phyloP scores from a whole-genome alignment of 176 grass and related monocot genomes.

The Tillandsia fasciculata region DNA sequence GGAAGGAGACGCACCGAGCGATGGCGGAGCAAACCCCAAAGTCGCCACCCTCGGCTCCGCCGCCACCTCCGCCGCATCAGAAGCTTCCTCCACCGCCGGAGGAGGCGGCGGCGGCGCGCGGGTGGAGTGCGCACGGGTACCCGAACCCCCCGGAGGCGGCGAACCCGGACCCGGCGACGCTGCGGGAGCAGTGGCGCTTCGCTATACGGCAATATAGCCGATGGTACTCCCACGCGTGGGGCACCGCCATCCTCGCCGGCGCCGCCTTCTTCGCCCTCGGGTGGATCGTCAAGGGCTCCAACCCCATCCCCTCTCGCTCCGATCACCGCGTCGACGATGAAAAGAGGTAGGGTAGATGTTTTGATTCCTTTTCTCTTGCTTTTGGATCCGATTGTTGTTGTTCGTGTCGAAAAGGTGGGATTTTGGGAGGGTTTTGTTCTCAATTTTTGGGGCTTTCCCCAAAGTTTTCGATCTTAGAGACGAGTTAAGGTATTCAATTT shows the following conservation, averaged over 20 bases:
- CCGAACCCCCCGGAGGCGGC: constrained; percentile 42
- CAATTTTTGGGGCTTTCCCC: neutral
- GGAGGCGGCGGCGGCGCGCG: neutral
- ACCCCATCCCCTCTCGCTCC: constrained; percentile 33
- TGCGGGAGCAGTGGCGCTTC: constrained; percentile 48
- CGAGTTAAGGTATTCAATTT: neutral
- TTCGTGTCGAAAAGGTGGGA: neutral
- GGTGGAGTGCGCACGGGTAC: neutral
- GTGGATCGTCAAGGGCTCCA: constrained; percentile 47
- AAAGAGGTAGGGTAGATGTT: neutral
- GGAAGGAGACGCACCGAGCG: neutral
- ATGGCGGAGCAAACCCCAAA: constrained; percentile 25
- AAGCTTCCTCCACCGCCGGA: neutral
- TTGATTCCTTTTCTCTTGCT: too few relatives aligned
- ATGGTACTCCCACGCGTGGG: constrained; percentile 52
- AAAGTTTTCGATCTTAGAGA: neutral
- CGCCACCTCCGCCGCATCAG: constrained; percentile 6
- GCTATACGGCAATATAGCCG: constrained; percentile 34
- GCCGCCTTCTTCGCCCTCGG: constrained; percentile 33
- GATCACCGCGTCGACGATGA: neutral
- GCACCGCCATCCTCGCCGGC: constrained; percentile 35
- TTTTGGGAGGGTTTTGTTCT: neutral
- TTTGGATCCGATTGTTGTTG: neutral
- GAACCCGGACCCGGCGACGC: constrained; percentile 43
- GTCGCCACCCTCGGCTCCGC: neutral